Evolutionary conservation across 805 yeast genomes (phyloP).

Genomic region (Kodamaea fukazawae): DNA sequence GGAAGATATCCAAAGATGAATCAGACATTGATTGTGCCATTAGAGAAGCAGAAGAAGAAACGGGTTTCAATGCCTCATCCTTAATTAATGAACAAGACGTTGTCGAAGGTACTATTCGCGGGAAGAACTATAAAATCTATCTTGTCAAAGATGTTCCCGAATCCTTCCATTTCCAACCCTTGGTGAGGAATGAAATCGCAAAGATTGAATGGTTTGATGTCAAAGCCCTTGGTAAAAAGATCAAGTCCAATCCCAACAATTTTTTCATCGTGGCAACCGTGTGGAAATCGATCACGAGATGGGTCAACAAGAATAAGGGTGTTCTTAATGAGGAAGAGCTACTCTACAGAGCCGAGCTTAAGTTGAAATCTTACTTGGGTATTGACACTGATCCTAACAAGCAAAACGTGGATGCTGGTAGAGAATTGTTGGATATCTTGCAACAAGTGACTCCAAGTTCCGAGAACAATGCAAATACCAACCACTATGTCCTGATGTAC

Average conservation of each 20-base stretch:
- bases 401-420: conserved; percentile 61
- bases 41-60: conserved; percentile 91
- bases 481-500: conserved; percentile 22
- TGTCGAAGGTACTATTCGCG: conserved; percentile 75
- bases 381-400: conserved; percentile 33
- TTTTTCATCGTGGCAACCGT: conserved; percentile 49
- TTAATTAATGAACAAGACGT: conserved; percentile 67
- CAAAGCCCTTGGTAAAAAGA: conserved; percentile 39
- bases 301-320: conserved; percentile 55
- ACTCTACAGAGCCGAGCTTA: conserved; percentile 60
- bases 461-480: conserved; percentile 1
- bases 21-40: conserved; percentile 84
- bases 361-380: conserved; percentile 64
- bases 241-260: conserved; percentile 34
- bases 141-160: conserved; percentile 77
- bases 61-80: conserved; percentile 79
- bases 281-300: conserved; percentile 50
- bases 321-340: conserved; percentile 53
- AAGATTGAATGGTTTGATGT: conserved; percentile 77
- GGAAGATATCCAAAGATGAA: conserved; percentile 93
- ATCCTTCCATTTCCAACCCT: conserved; percentile 69
- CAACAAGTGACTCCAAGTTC: conserved; percentile 28
- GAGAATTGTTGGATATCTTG: conserved; percentile 67
- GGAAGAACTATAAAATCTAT: conserved; percentile 83
- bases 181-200: conserved; percentile 84